These are phyloP conservation scores for Trichoderma simmonsii DNA, from an alignment of 2,329 filamentous ascomycete species.

Conservation along the genomic window DNA sequence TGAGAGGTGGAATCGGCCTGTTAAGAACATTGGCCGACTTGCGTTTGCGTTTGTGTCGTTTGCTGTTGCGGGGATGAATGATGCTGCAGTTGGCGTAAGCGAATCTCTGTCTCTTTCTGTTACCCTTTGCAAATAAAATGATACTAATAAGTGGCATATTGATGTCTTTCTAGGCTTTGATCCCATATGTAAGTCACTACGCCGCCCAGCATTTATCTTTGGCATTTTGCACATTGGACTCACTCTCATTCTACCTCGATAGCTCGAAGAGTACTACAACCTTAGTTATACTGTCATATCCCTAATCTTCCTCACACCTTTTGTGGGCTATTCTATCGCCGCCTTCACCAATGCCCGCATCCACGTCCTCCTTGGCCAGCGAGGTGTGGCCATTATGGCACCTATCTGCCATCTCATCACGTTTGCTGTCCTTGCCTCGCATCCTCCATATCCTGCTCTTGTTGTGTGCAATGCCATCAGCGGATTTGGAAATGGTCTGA, in stretches of 20 bases:
- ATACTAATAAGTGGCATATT: background rate
- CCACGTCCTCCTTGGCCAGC: constrained; percentile 59
- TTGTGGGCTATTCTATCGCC: constrained; percentile 60
- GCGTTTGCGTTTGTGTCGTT: constrained; percentile 55
- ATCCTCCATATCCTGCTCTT: constrained; percentile 63
- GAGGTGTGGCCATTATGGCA: constrained; percentile 62
- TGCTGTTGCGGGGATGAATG: constrained; percentile 60
- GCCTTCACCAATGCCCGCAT: constrained; percentile 60
- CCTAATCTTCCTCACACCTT: constrained; percentile 61
- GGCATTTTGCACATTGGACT: background rate
- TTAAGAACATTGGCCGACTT: constrained; percentile 32
- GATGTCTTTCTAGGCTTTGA: constrained; percentile 23
- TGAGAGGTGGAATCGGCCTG: constrained; percentile 38
- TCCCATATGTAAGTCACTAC: constrained; percentile 37
- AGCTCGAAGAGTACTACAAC: constrained; percentile 60
- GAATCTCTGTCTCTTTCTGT: background rate
- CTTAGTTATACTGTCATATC: constrained; percentile 60
- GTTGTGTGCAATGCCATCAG: constrained; percentile 61
- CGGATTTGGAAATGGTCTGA: constrained; percentile 65
- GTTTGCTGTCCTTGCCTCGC: constrained; percentile 57
- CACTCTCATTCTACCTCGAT: background rate
- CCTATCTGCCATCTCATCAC: constrained; percentile 59
- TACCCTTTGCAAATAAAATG: background rate
- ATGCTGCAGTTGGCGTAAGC: constrained; percentile 57
- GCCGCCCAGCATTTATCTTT: background rate